These are phyloP conservation scores for Diaporthe citrichinensis DNA, from an alignment of 2,329 filamentous ascomycete species.

Conservation along the genomic window DNA sequence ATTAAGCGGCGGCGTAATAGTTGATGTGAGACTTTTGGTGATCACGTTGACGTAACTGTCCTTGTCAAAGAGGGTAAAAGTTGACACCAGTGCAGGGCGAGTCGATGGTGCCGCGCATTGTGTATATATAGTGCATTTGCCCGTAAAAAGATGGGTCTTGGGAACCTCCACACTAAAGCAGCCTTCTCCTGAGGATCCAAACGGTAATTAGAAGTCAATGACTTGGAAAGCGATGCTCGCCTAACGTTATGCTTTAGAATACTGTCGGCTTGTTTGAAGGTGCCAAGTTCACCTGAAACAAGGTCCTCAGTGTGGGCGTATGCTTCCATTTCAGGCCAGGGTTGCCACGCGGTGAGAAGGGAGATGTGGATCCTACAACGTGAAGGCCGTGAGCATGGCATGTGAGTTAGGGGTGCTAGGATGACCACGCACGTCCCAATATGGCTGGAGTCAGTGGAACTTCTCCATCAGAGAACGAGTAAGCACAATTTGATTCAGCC, in stretches of 20 bases:
- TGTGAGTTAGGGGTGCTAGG: neutral
- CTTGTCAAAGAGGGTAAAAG: too few species aligned
- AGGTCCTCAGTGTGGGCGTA: too few species aligned
- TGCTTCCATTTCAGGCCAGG: neutral
- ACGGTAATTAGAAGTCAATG: neutral
- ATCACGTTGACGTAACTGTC: too few species aligned
- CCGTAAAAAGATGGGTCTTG: neutral
- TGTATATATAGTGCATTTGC: neutral
- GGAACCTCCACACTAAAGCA: neutral
- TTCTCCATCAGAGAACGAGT: neutral
- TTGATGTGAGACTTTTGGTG: too few species aligned
- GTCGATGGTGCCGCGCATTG: neutral
- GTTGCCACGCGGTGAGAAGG: neutral
- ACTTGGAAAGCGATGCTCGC: too few species aligned
- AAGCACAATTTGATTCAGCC: neutral
- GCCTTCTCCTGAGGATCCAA: neutral
- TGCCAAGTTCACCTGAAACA: neutral
- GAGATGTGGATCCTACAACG: neutral
- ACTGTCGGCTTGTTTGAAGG: too few species aligned
- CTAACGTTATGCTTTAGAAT: neutral
- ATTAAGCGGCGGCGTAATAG: neutral
- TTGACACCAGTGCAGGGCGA: neutral
- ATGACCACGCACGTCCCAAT: too few species aligned
- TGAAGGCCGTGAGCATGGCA: neutral
- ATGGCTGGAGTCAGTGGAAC: neutral